Conservation (phyloP, 2,329 filamentous ascomycete species). For the Zalaria obscura region DNA sequence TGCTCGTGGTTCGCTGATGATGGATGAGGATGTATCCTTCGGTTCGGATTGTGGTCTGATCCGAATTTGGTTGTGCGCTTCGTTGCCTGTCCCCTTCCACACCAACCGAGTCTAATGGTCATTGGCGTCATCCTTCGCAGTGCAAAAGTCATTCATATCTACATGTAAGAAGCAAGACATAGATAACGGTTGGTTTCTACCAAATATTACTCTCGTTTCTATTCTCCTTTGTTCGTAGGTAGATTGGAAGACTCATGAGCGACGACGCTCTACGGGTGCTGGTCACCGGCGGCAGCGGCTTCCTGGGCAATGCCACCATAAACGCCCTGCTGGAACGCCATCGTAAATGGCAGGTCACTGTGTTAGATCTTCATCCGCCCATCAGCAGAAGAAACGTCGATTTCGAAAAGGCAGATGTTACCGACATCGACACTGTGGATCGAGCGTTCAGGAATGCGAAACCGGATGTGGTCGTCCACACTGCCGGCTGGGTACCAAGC, state of each 20-base stretch:
- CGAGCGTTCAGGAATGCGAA: constrained; percentile 44
- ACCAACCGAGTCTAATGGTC: too few species aligned
- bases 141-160: too few species aligned
- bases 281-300: constrained; percentile 34
- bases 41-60: too few species aligned
- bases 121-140: too few species aligned
- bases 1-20: too few species aligned
- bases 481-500: constrained; percentile 43
- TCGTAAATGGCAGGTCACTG: constrained; percentile 23
- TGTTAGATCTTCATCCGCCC: constrained; percentile 25
- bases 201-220: neutral
- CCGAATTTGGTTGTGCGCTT: too few species aligned
- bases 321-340: constrained; percentile 22
- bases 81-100: too few species aligned
- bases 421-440: constrained; percentile 18
- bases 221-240: neutral
- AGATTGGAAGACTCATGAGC: neutral
- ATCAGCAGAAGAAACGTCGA: constrained; percentile 10
- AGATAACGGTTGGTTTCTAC: too few species aligned
- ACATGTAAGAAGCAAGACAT: too few species aligned
- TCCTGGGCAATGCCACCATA: constrained; percentile 28
- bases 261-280: constrained; percentile 17
- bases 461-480: constrained; percentile 82
- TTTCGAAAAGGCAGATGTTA: constrained; percentile 27
- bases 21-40: too few species aligned